Base-by-base conservation (phyloP, 768 basidiomycete genomes). In the Leucocoprinus birnbaumii region DNA sequence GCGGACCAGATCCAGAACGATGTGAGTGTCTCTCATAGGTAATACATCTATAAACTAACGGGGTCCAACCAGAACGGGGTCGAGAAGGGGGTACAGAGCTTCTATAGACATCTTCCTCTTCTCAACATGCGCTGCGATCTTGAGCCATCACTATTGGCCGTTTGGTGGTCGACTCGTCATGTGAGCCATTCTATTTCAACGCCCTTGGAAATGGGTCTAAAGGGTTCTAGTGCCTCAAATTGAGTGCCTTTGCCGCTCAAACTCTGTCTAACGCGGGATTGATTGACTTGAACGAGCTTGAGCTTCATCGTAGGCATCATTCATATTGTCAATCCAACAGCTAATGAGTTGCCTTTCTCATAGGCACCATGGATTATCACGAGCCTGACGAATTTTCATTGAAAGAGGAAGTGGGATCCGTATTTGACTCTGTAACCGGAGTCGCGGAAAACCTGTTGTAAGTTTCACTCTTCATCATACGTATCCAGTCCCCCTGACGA, bases 51-150 rank as follows among this genome's bases (percentile, higher is more conserved):
- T 2, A 14, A 35, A 13, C 34, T 5, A 26, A 51, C 2, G 51
- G 44, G 4, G 22, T 27, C 4, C 35, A 22, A 46, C 3, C 47
- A 84, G 81, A 69, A 82, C 44, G 83, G 83, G 4, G 71, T 77
- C 0, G 57, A 60, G 24, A 63, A 59, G 26, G 82, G 81, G 9
- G 79, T 80, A 3, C 78, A 80, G 19, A 79, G 77, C 35, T 84
- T 85, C 62, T 82, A 86, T 63, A 68, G 68, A 41, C 84, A 85
- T 63, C 66, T 86, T 16, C 84, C 84, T 0, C 62, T 86, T 42
- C 61, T 80, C 26, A 82, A 82, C 59, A 85, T 86, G 84, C 68
- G 80, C 61, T 87, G 84, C 59, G 83, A 85, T 62, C 61, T 86
- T 47, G 79, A 80, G 48, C 74, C 81, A 0, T 66, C 70, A 0